Evolutionary conservation across 2,329 filamentous ascomycete genomes (phyloP).

Genomic region (Neofusicoccum cordaticola): DNA sequence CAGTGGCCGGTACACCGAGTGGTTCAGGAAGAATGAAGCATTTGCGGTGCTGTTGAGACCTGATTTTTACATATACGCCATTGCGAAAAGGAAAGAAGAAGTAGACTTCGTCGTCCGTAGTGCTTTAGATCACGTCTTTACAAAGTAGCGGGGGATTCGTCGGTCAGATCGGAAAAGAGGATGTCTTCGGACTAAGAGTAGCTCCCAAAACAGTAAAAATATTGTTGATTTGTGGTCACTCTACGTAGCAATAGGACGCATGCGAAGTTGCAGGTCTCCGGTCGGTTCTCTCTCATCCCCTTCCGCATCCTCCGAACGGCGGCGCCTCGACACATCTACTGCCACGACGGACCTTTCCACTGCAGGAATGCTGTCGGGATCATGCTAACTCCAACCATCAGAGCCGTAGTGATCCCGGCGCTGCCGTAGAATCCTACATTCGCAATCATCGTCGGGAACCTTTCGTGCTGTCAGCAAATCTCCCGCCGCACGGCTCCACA

Average conservation of each 20-base stretch:
- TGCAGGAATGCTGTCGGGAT: background rate
- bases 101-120: background rate
- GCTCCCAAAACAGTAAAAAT: background rate
- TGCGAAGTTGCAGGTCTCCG: no score
- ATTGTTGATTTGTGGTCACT: no score
- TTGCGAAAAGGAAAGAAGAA: background rate
- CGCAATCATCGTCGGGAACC: slow-evolving; percentile 37
- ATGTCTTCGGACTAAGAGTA: no score
- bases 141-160: background rate
- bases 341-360: background rate
- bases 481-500: no score
- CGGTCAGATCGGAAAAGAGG: no score
- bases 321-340: background rate
- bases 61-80: background rate
- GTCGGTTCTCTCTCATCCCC: no score
- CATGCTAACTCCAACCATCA: slow-evolving; percentile 26
- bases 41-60: background rate
- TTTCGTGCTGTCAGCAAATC: background rate
- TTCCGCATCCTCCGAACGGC: no score
- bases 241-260: no score
- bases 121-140: background rate
- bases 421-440: slow-evolving; percentile 35
- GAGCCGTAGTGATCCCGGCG: slow-evolving; percentile 24
- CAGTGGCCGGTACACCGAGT: background rate
- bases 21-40: background rate